These are phyloP conservation scores for Artemisia tridentata DNA, from an alignment of 129 eudicot species.

Conservation along the genomic window DNA sequence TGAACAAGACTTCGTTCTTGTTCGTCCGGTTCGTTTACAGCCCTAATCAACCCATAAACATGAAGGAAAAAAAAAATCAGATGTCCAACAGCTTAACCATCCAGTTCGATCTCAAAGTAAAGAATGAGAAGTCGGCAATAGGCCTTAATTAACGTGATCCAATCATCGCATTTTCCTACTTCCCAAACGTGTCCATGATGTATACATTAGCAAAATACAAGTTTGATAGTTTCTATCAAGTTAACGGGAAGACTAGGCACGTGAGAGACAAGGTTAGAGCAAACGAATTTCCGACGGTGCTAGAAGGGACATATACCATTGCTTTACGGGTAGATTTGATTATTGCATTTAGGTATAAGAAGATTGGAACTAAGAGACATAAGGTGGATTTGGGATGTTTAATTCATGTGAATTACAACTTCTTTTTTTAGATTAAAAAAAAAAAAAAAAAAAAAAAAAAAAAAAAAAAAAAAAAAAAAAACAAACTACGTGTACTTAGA, in stretches of 20 bases:
- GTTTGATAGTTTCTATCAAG: constrained; percentile 27
- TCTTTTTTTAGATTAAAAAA: too few species aligned
- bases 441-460: too few species aligned
- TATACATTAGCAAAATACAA: constrained; percentile 7
- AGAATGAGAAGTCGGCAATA: constrained; percentile 20
- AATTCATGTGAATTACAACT: too few species aligned
- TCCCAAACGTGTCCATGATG: constrained; percentile 31
- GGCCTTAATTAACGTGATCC: constrained; percentile 31
- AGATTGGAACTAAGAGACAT: too few species aligned
- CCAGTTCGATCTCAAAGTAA: constrained; percentile 23
- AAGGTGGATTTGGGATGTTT: too few species aligned
- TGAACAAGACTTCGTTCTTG: too few species aligned
- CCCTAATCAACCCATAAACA: constrained; percentile 14
- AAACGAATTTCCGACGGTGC: constrained; percentile 10
- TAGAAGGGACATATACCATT: too few species aligned
- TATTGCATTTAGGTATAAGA: too few species aligned
- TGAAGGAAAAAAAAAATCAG: background rate
- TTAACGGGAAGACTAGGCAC: constrained; percentile 23
- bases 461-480: too few species aligned
- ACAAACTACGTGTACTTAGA: too few species aligned
- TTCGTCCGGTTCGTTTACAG: too few species aligned
- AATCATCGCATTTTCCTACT: constrained; percentile 30
- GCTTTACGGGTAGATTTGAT: too few species aligned
- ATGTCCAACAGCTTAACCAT: constrained; percentile 1
- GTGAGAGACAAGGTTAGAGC: constrained; percentile 21